phyloP scores from a whole-genome alignment of 768 basidiomycete species.

The Lactifluus subvellereus region DNA sequence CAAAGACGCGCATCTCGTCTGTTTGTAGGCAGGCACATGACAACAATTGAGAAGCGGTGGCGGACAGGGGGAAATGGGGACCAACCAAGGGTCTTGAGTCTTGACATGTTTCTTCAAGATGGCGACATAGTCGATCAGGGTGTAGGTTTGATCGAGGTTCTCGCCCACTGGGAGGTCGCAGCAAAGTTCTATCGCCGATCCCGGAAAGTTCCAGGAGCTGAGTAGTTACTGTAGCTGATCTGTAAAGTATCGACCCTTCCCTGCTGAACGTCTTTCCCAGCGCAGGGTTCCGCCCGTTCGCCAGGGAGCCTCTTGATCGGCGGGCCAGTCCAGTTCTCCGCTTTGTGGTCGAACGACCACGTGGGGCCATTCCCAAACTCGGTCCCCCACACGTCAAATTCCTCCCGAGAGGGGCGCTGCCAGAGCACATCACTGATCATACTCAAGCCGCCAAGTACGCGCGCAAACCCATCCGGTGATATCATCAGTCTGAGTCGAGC shows the following conservation, averaged over 20 bases:
- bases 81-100: slow-evolving; percentile 19
- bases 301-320: slow-evolving; percentile 16
- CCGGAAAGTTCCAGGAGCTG: slow-evolving; percentile 28
- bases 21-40: background rate
- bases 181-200: slow-evolving; percentile 35
- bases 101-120: slow-evolving; percentile 16
- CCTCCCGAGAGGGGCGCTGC: slow-evolving; percentile 22
- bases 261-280: slow-evolving; percentile 5
- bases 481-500: background rate
- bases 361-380: slow-evolving; percentile 17
- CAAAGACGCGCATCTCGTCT: slow-evolving; percentile 22
- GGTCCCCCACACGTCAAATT: slow-evolving; percentile 19
- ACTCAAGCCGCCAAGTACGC: slow-evolving; percentile 18
- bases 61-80: too few species aligned
- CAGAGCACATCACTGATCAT: slow-evolving; percentile 24
- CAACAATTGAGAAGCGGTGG: background rate
- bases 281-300: background rate
- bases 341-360: slow-evolving; percentile 21
- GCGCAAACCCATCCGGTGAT: background rate
- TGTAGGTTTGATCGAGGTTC: slow-evolving; percentile 30
- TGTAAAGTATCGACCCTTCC: slow-evolving; percentile 17
- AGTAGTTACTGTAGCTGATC: slow-evolving; percentile 26
- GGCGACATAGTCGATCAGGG: slow-evolving; percentile 18
- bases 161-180: slow-evolving; percentile 43
- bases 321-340: slow-evolving; percentile 21